phyloP scores from a whole-genome alignment of 129 eudicot genomes.

The Artemisia argyi region DNA sequence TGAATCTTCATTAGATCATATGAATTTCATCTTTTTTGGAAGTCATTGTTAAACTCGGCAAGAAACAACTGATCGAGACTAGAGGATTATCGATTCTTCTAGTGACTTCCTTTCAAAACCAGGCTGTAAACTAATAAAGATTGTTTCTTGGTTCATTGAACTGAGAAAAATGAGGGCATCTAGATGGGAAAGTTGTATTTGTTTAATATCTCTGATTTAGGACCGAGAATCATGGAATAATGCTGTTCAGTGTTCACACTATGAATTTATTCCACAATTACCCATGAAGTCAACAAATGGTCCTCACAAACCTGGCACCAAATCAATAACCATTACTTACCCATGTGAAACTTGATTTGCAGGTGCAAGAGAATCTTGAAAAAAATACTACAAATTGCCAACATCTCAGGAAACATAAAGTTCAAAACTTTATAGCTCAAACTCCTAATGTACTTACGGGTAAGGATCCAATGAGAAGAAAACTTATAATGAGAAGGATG shows the following conservation, averaged over 20 bases:
- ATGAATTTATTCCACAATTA: slow-evolving; percentile 28
- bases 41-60: slow-evolving; percentile 10
- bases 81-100: slow-evolving; percentile 13
- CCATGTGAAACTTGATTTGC: slow-evolving; percentile 23
- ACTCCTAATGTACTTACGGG: slow-evolving; percentile 8
- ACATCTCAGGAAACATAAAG: slow-evolving; percentile 17
- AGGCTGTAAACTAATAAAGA: slow-evolving; percentile 13
- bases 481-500: too few relatives aligned
- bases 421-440: slow-evolving; percentile 3
- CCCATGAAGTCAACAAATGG: slow-evolving; percentile 35
- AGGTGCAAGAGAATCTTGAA: slow-evolving; percentile 26
- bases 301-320: slow-evolving; percentile 33
- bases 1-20: slow-evolving; percentile 33
- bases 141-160: slow-evolving; percentile 29
- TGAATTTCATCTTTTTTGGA: slow-evolving; percentile 29
- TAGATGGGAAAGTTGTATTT: neutral
- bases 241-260: slow-evolving; percentile 39
- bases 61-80: slow-evolving; percentile 10
- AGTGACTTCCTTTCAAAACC: slow-evolving; percentile 7
- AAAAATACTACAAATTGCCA: neutral
- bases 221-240: slow-evolving; percentile 21
- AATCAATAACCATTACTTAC: slow-evolving; percentile 18
- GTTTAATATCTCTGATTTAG: slow-evolving; percentile 14
- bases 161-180: slow-evolving; percentile 16
- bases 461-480: too few relatives aligned